Base-by-base conservation (phyloP, 202 grass and related monocot genomes). In the Setaria italica region DNA sequence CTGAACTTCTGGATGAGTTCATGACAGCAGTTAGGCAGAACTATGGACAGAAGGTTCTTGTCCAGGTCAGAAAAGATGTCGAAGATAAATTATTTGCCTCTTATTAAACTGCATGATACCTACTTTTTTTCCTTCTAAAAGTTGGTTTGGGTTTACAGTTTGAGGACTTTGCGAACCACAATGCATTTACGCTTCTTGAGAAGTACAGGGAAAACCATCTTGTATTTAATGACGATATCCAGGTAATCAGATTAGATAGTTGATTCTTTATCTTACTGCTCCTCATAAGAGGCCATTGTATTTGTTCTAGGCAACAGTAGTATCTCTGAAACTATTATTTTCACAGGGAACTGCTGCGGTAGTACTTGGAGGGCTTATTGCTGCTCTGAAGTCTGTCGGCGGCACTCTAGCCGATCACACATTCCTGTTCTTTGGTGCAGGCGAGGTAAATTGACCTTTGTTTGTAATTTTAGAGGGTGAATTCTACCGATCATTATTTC, bases 211-310 rank as follows among this genome's bases (percentile, higher is more conserved):
- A 67, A 25, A 94, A 89, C 3, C 93, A 98, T 86, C 96, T 98
- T 64, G 93, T 94, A 41, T 98, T 98, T 81, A 98, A 95, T 83
- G 96, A 98, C 88, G 96, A 98, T 82, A 98, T 98, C 81, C 95
- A 95, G 95, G 95, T 97, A 83, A 51, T 49, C 20, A 51, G 71
- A 72, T 74, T 42, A 66, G 20, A 77, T 57, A 15, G 41, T 79
- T 80, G 46, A 8, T 82, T 62, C 12, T 75, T 47, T 48, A 55
- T 78, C 17, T 64, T 62, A 54, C 67, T 67, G 20, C 67, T 80
- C 21, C 57, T 66, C 19, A 29, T 29, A 72, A 51, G 32, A 82
- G 77, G 45, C 15, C 1, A 50, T 21, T 72, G 55, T 15, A 67
- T 82, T 84, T 85, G 30, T 29, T 53, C 65, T 14, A 75, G 4